phyloP scores from a whole-genome alignment of 2,329 filamentous ascomycete species.

The Monosporascus ibericus region DNA sequence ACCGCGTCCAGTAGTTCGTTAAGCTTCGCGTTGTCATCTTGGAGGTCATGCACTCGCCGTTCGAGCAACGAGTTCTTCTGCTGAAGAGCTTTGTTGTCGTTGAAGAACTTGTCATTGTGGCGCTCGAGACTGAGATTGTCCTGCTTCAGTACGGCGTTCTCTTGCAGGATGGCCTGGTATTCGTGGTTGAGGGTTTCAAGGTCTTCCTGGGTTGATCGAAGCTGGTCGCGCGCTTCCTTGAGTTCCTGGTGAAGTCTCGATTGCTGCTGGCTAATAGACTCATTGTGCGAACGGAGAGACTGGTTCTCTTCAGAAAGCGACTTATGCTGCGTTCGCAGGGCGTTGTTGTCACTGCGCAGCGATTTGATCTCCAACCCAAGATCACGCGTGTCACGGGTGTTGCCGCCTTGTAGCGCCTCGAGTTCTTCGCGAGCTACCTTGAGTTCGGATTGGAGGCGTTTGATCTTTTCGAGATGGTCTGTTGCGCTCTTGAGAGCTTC shows the following conservation, averaged over 20 bases:
- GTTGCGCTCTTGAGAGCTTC: conserved; percentile 57
- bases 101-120: conserved; percentile 50
- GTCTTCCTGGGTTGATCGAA: conserved; percentile 35
- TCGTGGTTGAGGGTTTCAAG: conserved; percentile 33
- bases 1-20: conserved; percentile 39
- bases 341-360: conserved; percentile 35
- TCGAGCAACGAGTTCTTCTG: conserved; percentile 42
- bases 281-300: conserved; percentile 36
- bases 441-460: conserved; percentile 34
- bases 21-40: conserved; percentile 40
- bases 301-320: conserved; percentile 38
- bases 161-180: conserved; percentile 18
- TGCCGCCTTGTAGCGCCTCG: conserved; percentile 26
- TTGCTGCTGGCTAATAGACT: conserved; percentile 36
- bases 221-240: conserved; percentile 15
- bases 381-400: conserved; percentile 24
- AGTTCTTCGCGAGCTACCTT: conserved; percentile 35
- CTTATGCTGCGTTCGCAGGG: conserved; percentile 36
- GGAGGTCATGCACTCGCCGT: conserved; percentile 38
- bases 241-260: conserved; percentile 35
- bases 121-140: conserved; percentile 48
- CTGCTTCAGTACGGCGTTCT: conserved; percentile 40
- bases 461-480: conserved; percentile 45
- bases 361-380: conserved; percentile 35
- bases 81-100: conserved; percentile 35